Evolutionary conservation across 148 eudicot genomes (phyloP), one percentile per base, ranked within the genome.

Genomic region (Arctostaphylos glauca): DNA sequence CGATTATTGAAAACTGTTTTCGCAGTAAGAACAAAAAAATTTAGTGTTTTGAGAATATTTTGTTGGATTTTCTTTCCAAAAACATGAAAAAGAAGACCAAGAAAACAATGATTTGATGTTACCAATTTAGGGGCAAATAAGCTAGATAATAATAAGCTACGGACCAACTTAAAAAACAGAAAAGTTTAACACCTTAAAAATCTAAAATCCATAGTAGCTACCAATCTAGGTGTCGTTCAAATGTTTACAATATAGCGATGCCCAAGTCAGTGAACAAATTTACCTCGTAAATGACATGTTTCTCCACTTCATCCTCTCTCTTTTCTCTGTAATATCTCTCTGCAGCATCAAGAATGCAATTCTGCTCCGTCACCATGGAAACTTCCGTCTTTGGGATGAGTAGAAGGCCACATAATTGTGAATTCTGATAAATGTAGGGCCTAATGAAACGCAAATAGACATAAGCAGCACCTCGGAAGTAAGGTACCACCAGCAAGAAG

Each of bases 401-500:
- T 70, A 52, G 38, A 66, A 50, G 7, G 50, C 19, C 16, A 8
- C 31, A 0, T 31, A 18, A 8, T 49, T 38, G 75, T 80, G 75
- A 49, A 50, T 25, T 68, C 76, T 19, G 48, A 18, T 56, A 68
- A 38, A 68, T 31, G 59, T 52, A 80, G 76, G 82, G 82, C 52
- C 75, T 73, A 21, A 84, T 74, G 56, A 73, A 64, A 75, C 44
- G 74, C 47, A 50, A 38, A 55, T 84, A 84, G 41, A 84, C 56
- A 66, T 52, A 80, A 74, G 76, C 67, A 75, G 86, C 86, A 43
- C 83, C 83, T 43, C 12, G 64, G 18, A 84, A 84, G 60, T 74
- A 75, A 80, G 86, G 86, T 19, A 81, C 50, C 56, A 80, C 82
- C 50, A 84, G 81, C 67, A 84, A 76, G 41, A 84, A 16, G 75